Base-by-base conservation (phyloP, 2,329 filamentous ascomycete genomes). In the Alternaria longipes region DNA sequence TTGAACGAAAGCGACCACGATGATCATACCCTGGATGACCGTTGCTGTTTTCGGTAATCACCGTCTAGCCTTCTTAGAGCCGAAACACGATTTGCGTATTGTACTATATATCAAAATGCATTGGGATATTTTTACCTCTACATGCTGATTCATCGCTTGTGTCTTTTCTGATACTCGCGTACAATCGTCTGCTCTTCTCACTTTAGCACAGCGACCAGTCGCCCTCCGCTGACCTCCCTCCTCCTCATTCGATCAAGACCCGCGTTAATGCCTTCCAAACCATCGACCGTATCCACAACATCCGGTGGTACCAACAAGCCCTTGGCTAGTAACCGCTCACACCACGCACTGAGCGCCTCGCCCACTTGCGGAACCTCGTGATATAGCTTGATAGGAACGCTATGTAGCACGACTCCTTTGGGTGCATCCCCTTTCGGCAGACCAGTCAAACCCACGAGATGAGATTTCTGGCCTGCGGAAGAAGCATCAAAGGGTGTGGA, bases 351-450 rank as follows among this genome's bases (percentile, higher is more conserved):
- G 55, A 92, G 73, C 32, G 32, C 32, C 3, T 36, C 32, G 16
- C 32, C 32, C 32, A 36, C 32, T 36, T 82, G 81, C 0, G 87
- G 85, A 0, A 89, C 83, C 59, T 90, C 87, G 71, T 94, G 91
- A 70, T 92, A 93, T 4, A 92, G 71, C 76, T 93, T 93, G 63
- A 94, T 91, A 0, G 91, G 91, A 0, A 93, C 88, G 0, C 83
- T 86, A 70, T 92, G 90, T 58, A 88, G 84, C 6, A 81, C 74
- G 0, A 88, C 81, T 0, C 83, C 83, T 0, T 80, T 78, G 0
- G 77, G 75, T 1, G 78, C 76, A 18, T 64, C 54, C 4, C 79
- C 80, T 70, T 91, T 91, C 0, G 91, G 91, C 3, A 92, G 66
- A 0, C 90, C 90, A 0, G 87, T 87, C 45, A 93, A 69, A 0